These are phyloP conservation scores for Dendrocalamus latiflorus DNA, from an alignment of 202 grass and related monocot species.

Conservation along the genomic window DNA sequence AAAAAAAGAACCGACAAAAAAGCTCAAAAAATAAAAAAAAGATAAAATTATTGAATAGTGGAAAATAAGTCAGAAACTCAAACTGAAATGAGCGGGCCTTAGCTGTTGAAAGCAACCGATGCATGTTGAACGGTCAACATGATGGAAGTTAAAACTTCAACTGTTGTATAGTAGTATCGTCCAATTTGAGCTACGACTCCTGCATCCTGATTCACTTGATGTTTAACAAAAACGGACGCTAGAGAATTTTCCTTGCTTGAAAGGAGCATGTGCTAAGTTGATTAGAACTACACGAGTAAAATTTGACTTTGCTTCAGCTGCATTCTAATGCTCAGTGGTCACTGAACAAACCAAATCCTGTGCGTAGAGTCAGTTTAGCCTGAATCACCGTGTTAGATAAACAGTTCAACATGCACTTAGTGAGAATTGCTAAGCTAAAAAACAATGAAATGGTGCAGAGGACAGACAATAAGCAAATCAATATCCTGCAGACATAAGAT, in stretches of 20 bases:
- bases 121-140: neutral
- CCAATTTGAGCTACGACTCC: neutral
- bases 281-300: neutral
- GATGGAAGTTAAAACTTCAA: neutral
- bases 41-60: too few species aligned
- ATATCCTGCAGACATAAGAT: neutral
- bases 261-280: neutral
- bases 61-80: too few species aligned
- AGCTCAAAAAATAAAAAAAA: too few species aligned
- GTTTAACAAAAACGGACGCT: neutral
- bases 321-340: neutral
- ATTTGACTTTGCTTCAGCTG: neutral
- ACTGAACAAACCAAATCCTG: neutral
- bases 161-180: neutral
- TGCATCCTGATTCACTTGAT: neutral
- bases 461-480: neutral
- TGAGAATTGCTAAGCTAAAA: neutral
- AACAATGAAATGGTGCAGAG: neutral
- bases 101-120: neutral
- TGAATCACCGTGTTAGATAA: neutral
- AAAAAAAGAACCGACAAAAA: too few species aligned
- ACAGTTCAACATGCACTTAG: neutral
- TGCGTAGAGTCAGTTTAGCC: neutral
- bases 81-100: neutral
- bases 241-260: neutral